phyloP scores from a whole-genome alignment of 371 early-diverging fungal genomes.

The Saksenaea vasiformis region DNA sequence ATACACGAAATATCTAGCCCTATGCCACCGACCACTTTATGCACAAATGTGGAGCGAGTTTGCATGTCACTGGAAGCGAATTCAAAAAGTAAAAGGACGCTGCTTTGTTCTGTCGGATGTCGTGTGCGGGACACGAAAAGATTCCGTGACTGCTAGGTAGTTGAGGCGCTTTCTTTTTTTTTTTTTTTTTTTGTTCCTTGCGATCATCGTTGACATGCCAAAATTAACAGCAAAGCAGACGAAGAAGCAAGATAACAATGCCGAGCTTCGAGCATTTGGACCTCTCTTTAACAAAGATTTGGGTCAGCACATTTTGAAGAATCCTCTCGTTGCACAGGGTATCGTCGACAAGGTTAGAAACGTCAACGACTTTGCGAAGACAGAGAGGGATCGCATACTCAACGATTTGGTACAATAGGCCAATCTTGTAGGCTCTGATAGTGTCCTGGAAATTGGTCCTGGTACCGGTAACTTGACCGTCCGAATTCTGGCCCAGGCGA shows the following conservation, averaged over 20 bases:
- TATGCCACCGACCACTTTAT: too few species aligned
- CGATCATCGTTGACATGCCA: conserved; percentile 29
- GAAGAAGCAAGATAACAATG: conserved; percentile 34
- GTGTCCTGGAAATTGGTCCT: conserved; percentile 98
- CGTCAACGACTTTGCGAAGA: background rate
- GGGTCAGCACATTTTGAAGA: conserved; percentile 99
- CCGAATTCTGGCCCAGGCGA: conserved; percentile 92
- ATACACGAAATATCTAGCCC: too few species aligned
- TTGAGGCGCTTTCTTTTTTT: background rate
- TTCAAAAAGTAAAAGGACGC: too few species aligned
- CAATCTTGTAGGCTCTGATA: conserved; percentile 89
- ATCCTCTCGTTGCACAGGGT: conserved; percentile 96
- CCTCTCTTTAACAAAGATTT: conserved; percentile 98
- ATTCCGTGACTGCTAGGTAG: background rate
- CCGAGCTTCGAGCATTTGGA: conserved; percentile 62
- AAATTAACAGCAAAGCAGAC: conserved; percentile 47
- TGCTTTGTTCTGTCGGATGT: too few species aligned
- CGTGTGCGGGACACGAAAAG: too few species aligned
- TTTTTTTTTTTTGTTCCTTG: conserved; percentile 5
- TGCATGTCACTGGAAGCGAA: too few species aligned
- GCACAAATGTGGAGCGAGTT: too few species aligned
- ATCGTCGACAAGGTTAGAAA: conserved; percentile 93
- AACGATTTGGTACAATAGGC: conserved; percentile 57
- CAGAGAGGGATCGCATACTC: background rate
- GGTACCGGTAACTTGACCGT: conserved; percentile 99